Conservation (phyloP, 2,329 filamentous ascomycete genomes). For the Erysiphe pulchra region DNA sequence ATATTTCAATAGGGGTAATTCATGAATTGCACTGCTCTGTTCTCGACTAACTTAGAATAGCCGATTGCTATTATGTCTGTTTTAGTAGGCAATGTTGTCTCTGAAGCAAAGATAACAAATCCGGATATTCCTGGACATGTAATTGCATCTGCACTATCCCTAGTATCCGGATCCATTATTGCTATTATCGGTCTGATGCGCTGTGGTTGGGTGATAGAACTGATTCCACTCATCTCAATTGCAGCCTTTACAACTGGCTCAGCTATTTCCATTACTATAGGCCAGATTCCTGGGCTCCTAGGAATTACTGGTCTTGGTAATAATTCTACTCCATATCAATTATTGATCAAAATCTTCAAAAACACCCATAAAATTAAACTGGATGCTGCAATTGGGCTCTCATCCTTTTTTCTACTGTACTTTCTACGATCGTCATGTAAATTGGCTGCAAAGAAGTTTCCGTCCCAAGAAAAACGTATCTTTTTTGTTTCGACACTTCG, state of each 20-base stretch:
- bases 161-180: slow-evolving; percentile 57
- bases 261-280: slow-evolving; percentile 63
- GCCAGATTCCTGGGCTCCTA: slow-evolving; percentile 61
- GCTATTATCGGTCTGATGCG: slow-evolving; percentile 54
- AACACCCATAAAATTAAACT: slow-evolving; percentile 37
- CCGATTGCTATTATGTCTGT: slow-evolving; percentile 92
- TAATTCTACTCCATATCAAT: slow-evolving; percentile 51
- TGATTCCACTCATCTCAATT: slow-evolving; percentile 75
- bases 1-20: slow-evolving; percentile 83
- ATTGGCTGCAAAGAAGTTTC: slow-evolving; percentile 39
- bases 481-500: slow-evolving; percentile 86
- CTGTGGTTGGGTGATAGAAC: slow-evolving; percentile 72
- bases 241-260: slow-evolving; percentile 95
- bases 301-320: slow-evolving; percentile 47
- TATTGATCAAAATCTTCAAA: slow-evolving; percentile 64
- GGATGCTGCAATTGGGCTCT: slow-evolving; percentile 78
- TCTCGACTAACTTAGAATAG: slow-evolving; percentile 17
- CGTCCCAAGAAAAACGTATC: slow-evolving; percentile 42
- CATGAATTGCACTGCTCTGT: not conserved
- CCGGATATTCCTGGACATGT: slow-evolving; percentile 34
- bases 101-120: slow-evolving; percentile 28
- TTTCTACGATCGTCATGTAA: slow-evolving; percentile 41
- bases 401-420: slow-evolving; percentile 55
- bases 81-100: slow-evolving; percentile 59
- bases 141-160: slow-evolving; percentile 52